Conservation (phyloP, 2,329 filamentous ascomycete genomes). For the Cercospora janseana region DNA sequence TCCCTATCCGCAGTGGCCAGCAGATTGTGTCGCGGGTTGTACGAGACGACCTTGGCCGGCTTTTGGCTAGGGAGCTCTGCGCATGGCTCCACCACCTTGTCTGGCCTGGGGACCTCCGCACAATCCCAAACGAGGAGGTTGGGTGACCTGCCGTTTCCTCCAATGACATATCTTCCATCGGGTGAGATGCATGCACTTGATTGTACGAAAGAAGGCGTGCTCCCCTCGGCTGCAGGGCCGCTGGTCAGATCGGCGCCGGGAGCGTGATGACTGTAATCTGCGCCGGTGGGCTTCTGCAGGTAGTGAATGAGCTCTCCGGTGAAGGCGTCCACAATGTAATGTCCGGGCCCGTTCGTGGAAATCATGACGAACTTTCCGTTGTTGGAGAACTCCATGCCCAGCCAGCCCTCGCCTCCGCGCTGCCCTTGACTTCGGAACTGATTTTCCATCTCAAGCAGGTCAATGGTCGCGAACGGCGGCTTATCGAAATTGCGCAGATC, state of each 20-base stretch:
- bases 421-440: constrained; percentile 52
- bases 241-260: constrained; percentile 39
- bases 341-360: constrained; percentile 77
- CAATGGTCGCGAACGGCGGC: constrained; percentile 81
- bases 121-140: constrained; percentile 85
- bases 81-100: constrained; percentile 61
- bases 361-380: constrained; percentile 86
- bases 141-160: constrained; percentile 63
- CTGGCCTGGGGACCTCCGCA: constrained; percentile 56
- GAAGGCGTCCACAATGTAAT: constrained; percentile 93
- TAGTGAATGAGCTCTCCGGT: constrained; percentile 62
- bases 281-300: constrained; percentile 33
- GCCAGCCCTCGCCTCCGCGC: constrained; percentile 65
- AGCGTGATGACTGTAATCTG: constrained; percentile 34
- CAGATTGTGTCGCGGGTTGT: constrained; percentile 90
- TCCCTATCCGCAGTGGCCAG: constrained; percentile 87
- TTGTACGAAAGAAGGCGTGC: constrained; percentile 50
- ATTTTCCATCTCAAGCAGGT: constrained; percentile 66
- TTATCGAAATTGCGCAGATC: constrained; percentile 93
- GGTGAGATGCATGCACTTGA: constrained; percentile 86
- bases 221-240: constrained; percentile 47
- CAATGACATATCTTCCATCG: constrained; percentile 84
- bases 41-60: constrained; percentile 72
- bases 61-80: constrained; percentile 62
- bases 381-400: constrained; percentile 90